phyloP scores from a whole-genome alignment of 2,329 filamentous ascomycete species.

The Hirsutella rhossiliensis region DNA sequence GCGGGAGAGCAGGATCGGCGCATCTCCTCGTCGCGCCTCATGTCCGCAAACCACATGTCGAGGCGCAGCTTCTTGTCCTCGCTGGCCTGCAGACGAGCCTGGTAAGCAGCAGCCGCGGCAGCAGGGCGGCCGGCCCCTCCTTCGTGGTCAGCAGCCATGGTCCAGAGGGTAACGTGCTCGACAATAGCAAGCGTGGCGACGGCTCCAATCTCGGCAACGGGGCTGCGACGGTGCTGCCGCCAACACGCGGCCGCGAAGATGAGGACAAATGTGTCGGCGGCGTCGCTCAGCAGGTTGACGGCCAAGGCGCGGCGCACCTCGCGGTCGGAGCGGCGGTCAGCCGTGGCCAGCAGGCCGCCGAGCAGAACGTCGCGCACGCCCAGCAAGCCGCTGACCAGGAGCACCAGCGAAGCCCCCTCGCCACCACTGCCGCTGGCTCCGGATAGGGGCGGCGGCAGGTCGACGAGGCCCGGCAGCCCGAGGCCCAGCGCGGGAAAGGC shows the following conservation, averaged over 20 bases:
- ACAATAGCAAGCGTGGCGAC: constrained; percentile 17
- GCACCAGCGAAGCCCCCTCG: constrained; percentile 2
- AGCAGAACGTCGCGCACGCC: constrained; percentile 19
- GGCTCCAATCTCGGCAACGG: constrained; percentile 14
- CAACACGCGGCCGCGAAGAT: constrained; percentile 21
- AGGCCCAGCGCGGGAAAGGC: constrained; percentile 16
- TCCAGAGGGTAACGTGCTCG: constrained; percentile 21
- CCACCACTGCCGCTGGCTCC: too few relatives aligned
- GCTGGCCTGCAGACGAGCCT: constrained; percentile 7
- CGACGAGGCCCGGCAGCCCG: constrained; percentile 10
- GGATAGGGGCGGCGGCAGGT: too few relatives aligned
- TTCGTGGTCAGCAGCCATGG: constrained; percentile 16
- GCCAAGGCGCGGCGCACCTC: constrained; percentile 18
- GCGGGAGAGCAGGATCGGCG: neutral
- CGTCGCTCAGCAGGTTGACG: constrained; percentile 18
- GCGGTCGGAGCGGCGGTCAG: constrained; percentile 9
- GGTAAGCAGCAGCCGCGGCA: constrained; percentile 6
- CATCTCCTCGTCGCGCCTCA: constrained; percentile 7
- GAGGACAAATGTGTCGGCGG: constrained; percentile 20
- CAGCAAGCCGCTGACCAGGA: constrained; percentile 17
- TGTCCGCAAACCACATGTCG: constrained; percentile 18
- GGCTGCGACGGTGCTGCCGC: constrained; percentile 13
- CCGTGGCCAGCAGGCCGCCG: constrained; percentile 14
- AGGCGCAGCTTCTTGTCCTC: constrained; percentile 18
- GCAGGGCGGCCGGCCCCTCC: constrained; percentile 3